A percentile compares a stretch with the other conserved stretches of the same genome.
Evolutionary conservation across 2,329 filamentous ascomycete species (phyloP).

Genomic region (Fusarium sacchari): DNA sequence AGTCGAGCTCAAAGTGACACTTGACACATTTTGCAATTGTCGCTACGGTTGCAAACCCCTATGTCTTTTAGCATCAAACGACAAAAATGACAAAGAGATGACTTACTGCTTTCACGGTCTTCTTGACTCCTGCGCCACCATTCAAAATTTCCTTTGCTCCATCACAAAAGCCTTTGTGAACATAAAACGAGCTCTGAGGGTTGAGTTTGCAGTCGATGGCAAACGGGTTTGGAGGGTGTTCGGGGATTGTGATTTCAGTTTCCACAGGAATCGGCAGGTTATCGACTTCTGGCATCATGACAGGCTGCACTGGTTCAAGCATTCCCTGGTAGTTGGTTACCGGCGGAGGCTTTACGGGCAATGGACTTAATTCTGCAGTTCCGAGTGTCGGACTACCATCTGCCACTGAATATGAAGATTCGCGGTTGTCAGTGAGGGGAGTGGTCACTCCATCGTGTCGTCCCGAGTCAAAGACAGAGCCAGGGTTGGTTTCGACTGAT

Average conservation of each 20-base stretch:
- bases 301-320: slow-evolving; percentile 5
- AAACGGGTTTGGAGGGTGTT: slow-evolving; percentile 33
- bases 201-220: slow-evolving; percentile 55
- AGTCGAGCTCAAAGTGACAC: slow-evolving; percentile 66
- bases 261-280: slow-evolving; percentile 43
- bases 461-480: slow-evolving; percentile 40
- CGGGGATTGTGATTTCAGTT: slow-evolving; percentile 20
- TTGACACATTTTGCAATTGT: slow-evolving; percentile 62
- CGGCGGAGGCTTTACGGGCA: slow-evolving; percentile 23
- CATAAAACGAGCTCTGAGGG: slow-evolving; percentile 60
- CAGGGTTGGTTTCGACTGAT: slow-evolving; percentile 38
- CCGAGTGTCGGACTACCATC: slow-evolving; percentile 42
- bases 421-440: slow-evolving; percentile 36
- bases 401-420: slow-evolving; percentile 32
- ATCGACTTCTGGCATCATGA: slow-evolving; percentile 31
- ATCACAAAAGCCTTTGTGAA: slow-evolving; percentile 65
- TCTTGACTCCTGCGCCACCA: slow-evolving; percentile 62
- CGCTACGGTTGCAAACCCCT: slow-evolving; percentile 55
- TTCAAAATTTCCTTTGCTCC: slow-evolving; percentile 62
- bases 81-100: not conserved
- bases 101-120: slow-evolving; percentile 60
- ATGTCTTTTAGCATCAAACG: not conserved
- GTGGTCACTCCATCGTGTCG: slow-evolving; percentile 33
- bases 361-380: slow-evolving; percentile 34
- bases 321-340: slow-evolving; percentile 31